Evolutionary conservation across 2,329 filamentous ascomycete species (phyloP), one percentile per base, ranked within the genome.

Genomic region (Cyanodermella asteris): DNA sequence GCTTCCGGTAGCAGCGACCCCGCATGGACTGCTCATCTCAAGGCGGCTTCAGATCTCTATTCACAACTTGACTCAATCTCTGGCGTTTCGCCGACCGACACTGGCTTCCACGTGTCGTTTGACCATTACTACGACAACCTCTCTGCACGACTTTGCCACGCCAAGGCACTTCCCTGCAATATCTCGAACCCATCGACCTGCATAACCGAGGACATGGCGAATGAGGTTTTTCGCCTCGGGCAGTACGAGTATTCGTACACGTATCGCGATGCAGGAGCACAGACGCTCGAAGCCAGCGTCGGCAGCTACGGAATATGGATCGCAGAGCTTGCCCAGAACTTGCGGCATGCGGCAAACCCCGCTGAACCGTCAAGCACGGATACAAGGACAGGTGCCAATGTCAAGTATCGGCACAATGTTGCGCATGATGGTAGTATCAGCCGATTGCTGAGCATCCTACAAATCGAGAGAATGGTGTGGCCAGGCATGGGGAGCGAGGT

Each of bases 91-190:
- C 32, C 53, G 0, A 46, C 45, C 17, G 60, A 69, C 31, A 39
- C 42, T 1, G 70, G 56, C 4, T 87, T 77, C 53, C 75, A 84
- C 39, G 56, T 48, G 20, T 70, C 61, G 26, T 28, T 31, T 23
- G 78, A 87, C 40, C 77, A 81, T 45, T 87, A 87, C 50, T 87
- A 71, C 38, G 78, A 87, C 43, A 87, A 81, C 39, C 59, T 87
- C 2, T 80, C 74, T 0, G 71, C 76, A 0, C 61, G 76, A 0
- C 71, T 80, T 41, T 87, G 77, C 43, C 76, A 87, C 40, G 51
- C 46, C 11, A 76, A 73, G 38, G 63, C 73, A 0, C 51, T 82
- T 1, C 77, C 76, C 0, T 84, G 76, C 49, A 46, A 56, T 11
- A 34, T 33, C 27, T 57, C 57, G 31, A 55, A 59, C 26, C 49